A percentile compares a stretch with the other conserved stretches of the same genome.
These are phyloP conservation scores for Poa annua DNA, from an alignment of 176 grass and related monocot genomes.

Conservation along the genomic window DNA sequence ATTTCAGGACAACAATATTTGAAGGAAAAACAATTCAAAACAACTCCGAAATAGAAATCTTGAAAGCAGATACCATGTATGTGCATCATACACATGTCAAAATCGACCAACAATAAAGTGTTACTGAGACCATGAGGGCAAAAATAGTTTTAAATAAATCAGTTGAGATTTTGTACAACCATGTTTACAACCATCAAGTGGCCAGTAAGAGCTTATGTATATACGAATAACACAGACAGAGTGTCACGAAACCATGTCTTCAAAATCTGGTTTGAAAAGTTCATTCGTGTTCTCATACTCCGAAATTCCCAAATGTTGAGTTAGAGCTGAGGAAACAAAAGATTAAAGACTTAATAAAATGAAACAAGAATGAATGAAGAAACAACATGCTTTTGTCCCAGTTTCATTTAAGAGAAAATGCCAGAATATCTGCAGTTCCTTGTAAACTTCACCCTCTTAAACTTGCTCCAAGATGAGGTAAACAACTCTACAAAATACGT, in stretches of 20 bases:
- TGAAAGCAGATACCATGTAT: neutral
- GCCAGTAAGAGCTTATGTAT: slow-evolving; percentile 38
- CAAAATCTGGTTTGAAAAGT: slow-evolving; percentile 93
- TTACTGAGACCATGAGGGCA: slow-evolving; percentile 97
- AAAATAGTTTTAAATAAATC: slow-evolving; percentile 99
- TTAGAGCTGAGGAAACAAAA: slow-evolving; percentile 54
- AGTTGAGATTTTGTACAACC: slow-evolving; percentile 72
- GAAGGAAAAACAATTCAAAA: neutral
- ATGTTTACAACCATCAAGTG: slow-evolving; percentile 24
- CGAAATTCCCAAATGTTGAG: slow-evolving; percentile 75
- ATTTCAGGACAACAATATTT: slow-evolving; percentile 9
- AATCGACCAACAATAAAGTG: slow-evolving; percentile 87
- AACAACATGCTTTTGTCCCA: too few species aligned
- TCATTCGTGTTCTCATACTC: slow-evolving; percentile 94
- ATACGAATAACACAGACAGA: slow-evolving; percentile 69
- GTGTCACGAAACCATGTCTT: slow-evolving; percentile 99
- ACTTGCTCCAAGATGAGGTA: slow-evolving; percentile 97
- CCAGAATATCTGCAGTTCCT: slow-evolving; percentile 85
- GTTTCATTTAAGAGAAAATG: slow-evolving; percentile 65
- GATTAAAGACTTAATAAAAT: too few species aligned
- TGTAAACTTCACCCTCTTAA: slow-evolving; percentile 91
- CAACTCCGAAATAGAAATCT: neutral
- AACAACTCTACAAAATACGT: slow-evolving; percentile 57
- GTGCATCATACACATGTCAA: slow-evolving; percentile 99
- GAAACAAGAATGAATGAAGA: too few species aligned